Percentiles rank a stretch among this genome's conserved stretches.
Evolutionary conservation across 2,329 filamentous ascomycete genomes (phyloP).

Genomic region (Rasamsonia emersonii): DNA sequence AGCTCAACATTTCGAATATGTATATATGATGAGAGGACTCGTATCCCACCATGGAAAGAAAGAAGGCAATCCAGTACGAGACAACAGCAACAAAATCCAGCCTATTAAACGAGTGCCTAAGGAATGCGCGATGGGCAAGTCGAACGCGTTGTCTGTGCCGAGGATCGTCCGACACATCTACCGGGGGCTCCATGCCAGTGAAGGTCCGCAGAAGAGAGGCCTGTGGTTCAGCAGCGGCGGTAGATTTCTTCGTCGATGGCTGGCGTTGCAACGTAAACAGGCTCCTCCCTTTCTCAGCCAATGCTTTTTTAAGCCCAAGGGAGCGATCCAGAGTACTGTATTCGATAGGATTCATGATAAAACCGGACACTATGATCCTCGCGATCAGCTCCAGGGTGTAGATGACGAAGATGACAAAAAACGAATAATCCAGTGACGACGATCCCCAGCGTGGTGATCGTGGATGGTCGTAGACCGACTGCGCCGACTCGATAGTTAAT

Average conservation of each 20-base stretch:
- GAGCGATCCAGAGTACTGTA: conserved; percentile 84
- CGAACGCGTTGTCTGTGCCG: conserved; percentile 74
- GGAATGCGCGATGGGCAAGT: conserved; percentile 80
- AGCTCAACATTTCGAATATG: conserved; percentile 94
- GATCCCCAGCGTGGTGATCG: conserved; percentile 58
- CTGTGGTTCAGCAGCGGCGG: conserved; percentile 28
- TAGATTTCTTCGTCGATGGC: conserved; percentile 51
- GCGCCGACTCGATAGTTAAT: conserved; percentile 73
- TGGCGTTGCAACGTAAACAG: conserved; percentile 77
- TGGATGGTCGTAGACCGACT: conserved; percentile 56
- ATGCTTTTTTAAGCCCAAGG: conserved; percentile 62
- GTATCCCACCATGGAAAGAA: conserved; percentile 59
- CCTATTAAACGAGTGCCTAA: conserved; percentile 91
- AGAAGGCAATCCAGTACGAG: conserved; percentile 90
- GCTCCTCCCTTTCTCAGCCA: conserved; percentile 66
- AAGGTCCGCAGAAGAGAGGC: conserved; percentile 65
- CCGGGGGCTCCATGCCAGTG: conserved; percentile 62
- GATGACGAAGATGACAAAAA: conserved; percentile 74
- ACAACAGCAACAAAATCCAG: conserved; percentile 89
- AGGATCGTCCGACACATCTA: conserved; percentile 52
- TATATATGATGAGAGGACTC: conserved; percentile 67
- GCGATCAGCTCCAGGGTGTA: conserved; percentile 81
- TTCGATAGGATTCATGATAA: conserved; percentile 80
- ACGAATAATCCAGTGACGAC: conserved; percentile 61
- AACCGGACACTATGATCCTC: conserved; percentile 84